A percentile compares a stretch with the other conserved stretches of the same genome.
These are phyloP conservation scores for Chytriomyces sp. DNA, from an alignment of 192 early-diverging fungal genomes.

Conservation along the genomic window DNA sequence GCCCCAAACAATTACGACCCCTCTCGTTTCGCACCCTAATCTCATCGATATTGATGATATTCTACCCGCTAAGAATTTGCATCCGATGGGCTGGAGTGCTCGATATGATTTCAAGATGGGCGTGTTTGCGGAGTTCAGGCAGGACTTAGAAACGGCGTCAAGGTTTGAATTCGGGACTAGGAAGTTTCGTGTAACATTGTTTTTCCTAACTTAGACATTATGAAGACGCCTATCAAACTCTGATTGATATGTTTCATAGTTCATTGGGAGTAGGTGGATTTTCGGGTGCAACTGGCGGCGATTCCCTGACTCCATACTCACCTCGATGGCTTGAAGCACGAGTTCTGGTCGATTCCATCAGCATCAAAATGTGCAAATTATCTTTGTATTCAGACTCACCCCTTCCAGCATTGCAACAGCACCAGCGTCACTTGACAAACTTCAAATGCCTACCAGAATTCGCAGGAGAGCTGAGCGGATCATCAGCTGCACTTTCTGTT, in stretches of 20 bases:
- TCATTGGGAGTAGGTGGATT: conserved; percentile 48
- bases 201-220: conserved; percentile 54
- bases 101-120: conserved; percentile 79
- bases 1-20: not conserved
- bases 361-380: conserved; percentile 80
- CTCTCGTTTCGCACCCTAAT: conserved; percentile 9
- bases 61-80: conserved; percentile 31
- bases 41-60: conserved; percentile 7
- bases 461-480: conserved; percentile 41
- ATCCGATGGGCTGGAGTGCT: conserved; percentile 67
- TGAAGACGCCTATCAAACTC: conserved; percentile 65
- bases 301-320: conserved; percentile 51
- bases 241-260: conserved; percentile 65
- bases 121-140: conserved; percentile 58
- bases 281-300: conserved; percentile 29
- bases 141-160: conserved; percentile 53
- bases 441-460: conserved; percentile 61
- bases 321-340: conserved; percentile 76
- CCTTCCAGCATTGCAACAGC: conserved; percentile 67
- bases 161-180: too few relatives aligned
- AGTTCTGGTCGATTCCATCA: conserved; percentile 71
- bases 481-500: not conserved
- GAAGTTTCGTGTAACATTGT: not conserved
- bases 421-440: conserved; percentile 69
- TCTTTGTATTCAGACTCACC: conserved; percentile 69